Conservation (phyloP, 108 stramenopile genomes). For the Schizochytrium sp. region DNA sequence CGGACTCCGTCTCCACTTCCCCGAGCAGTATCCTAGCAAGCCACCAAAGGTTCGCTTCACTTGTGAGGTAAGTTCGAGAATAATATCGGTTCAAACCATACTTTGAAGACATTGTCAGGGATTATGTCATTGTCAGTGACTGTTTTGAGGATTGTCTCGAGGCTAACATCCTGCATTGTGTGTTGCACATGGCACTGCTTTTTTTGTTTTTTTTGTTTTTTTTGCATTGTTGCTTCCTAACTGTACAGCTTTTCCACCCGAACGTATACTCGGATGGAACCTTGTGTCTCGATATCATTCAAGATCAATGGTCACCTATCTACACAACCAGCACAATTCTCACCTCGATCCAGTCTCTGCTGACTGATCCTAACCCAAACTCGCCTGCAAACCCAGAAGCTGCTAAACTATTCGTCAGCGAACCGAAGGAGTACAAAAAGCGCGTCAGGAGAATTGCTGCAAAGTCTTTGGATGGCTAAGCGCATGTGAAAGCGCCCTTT, state of each 20-base stretch:
- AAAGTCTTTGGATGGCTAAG: constrained; percentile 60
- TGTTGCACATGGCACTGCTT: not conserved
- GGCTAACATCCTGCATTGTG: not conserved
- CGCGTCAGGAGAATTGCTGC: constrained; percentile 64
- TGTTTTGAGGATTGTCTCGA: not conserved
- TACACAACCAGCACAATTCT: constrained; percentile 98
- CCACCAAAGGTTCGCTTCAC: constrained; percentile 65
- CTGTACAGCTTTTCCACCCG: constrained; percentile 61
- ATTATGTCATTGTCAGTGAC: no score
- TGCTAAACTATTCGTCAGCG: constrained; percentile 48
- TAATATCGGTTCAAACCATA: no score
- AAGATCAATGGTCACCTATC: constrained; percentile 96
- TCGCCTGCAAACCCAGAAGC: constrained; percentile 66
- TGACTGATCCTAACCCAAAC: constrained; percentile 99
- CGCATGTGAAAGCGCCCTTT: no score
- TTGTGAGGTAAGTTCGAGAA: constrained; percentile 48
- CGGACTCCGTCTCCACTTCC: constrained; percentile 40
- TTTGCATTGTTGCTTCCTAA: not conserved
- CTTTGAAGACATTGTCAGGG: no score
- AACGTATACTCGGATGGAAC: constrained; percentile 66
- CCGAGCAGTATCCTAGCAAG: constrained; percentile 60
- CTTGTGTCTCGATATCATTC: constrained; percentile 64
- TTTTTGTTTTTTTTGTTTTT: not conserved
- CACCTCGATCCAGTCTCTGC: constrained; percentile 97
- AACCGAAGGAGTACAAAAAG: constrained; percentile 66